These are phyloP conservation scores for Ustilaginoidea virens DNA, from an alignment of 2,329 filamentous ascomycete species.

Conservation along the genomic window DNA sequence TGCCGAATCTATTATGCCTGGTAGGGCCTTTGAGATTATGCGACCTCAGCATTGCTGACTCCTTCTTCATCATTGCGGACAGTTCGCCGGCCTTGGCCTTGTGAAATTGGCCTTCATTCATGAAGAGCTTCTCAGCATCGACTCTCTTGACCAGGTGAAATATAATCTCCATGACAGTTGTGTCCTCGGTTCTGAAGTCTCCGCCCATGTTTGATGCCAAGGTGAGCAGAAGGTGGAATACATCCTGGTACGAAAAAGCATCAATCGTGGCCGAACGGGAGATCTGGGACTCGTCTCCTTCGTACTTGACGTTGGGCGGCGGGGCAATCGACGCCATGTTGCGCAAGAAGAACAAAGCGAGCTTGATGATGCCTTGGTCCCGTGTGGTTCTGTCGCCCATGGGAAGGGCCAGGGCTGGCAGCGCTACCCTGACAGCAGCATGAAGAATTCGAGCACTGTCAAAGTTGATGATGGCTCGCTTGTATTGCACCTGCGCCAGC, in stretches of 20 bases:
- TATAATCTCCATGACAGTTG: conserved; percentile 77
- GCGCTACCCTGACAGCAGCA: conserved; percentile 61
- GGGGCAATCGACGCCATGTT: conserved; percentile 79
- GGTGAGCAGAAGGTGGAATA: conserved; percentile 72
- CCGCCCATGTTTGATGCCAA: conserved; percentile 87
- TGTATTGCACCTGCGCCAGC: conserved; percentile 78
- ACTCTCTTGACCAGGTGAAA: conserved; percentile 90
- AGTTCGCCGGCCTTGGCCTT: conserved; percentile 60
- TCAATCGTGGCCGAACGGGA: conserved; percentile 80
- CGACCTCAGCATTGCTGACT: conserved; percentile 65
- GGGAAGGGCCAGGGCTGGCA: conserved; percentile 73
- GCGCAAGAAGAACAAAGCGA: conserved; percentile 75
- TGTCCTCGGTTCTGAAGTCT: conserved; percentile 80
- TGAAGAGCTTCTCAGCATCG: conserved; percentile 69
- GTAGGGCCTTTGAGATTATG: conserved; percentile 68
- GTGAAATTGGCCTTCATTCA: conserved; percentile 58
- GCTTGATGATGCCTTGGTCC: conserved; percentile 84
- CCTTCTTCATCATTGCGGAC: conserved; percentile 59
- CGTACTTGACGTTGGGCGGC: conserved; percentile 54
- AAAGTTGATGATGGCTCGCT: conserved; percentile 73
- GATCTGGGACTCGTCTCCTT: conserved; percentile 81
- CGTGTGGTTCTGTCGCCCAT: conserved; percentile 60
- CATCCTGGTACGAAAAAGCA: conserved; percentile 79
- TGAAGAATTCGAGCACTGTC: conserved; percentile 64
- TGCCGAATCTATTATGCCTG: conserved; percentile 85